phyloP scores from a whole-genome alignment of 176 grass and related monocot species.

The Oryza brachyantha region DNA sequence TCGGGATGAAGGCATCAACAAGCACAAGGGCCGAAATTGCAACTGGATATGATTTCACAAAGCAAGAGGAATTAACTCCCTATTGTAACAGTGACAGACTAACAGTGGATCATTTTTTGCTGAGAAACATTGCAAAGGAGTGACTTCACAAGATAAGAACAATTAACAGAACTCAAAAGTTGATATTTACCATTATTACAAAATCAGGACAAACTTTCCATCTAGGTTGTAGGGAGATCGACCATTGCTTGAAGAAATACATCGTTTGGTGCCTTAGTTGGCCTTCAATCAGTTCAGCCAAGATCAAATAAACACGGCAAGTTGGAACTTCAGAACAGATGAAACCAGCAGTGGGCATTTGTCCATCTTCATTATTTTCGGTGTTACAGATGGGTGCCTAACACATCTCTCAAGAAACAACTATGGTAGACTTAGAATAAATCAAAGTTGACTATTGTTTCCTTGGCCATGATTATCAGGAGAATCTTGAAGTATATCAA shows the following conservation, averaged over 20 bases:
- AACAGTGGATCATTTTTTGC: not conserved
- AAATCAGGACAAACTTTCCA: not conserved
- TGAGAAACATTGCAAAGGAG: not conserved
- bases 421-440: constrained; percentile 40
- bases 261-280: not conserved
- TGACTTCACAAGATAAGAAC: not conserved
- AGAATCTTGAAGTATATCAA: constrained; percentile 85
- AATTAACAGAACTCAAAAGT: not conserved
- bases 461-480: constrained; percentile 74
- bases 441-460: constrained; percentile 62
- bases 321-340: not conserved
- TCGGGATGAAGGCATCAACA: not conserved
- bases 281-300: constrained; percentile 4
- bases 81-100: not conserved
- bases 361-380: constrained; percentile 38
- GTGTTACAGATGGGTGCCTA: constrained; percentile 4
- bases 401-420: not conserved
- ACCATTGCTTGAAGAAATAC: not conserved
- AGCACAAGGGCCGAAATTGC: not conserved
- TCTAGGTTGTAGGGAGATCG: not conserved
- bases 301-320: not conserved
- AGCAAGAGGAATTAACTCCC: not conserved
- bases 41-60: not conserved
- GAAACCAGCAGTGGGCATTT: not conserved
- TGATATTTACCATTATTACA: constrained; percentile 44